A percentile compares a stretch with the other conserved stretches of the same genome.
phyloP scores from a whole-genome alignment of 2,329 filamentous ascomycete species.

The Cercospora zeina region DNA sequence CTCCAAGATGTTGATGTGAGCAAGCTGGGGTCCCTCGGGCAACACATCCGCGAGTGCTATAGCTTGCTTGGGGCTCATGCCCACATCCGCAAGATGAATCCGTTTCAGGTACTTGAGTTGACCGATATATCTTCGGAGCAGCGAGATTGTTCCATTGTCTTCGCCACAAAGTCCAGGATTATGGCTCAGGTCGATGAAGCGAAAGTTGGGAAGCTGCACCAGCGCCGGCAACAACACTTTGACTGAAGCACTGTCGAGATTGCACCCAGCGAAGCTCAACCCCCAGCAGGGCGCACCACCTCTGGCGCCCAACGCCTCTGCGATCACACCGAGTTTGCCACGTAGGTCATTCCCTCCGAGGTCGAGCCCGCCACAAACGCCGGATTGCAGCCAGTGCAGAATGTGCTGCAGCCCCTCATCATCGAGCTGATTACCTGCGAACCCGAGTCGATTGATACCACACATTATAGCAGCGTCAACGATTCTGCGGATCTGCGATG shows the following conservation, averaged over 20 bases:
- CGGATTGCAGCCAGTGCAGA: slow-evolving; percentile 70
- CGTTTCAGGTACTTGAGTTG: slow-evolving; percentile 75
- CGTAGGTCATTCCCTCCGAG: slow-evolving; percentile 77
- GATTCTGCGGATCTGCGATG: slow-evolving; percentile 70
- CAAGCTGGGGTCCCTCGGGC: slow-evolving; percentile 76
- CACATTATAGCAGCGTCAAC: slow-evolving; percentile 80
- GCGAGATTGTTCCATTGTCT: slow-evolving; percentile 39
- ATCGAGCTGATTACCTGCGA: slow-evolving; percentile 79
- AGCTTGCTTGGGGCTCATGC: slow-evolving; percentile 80
- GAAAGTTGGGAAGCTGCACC: slow-evolving; percentile 67
- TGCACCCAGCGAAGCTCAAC: slow-evolving; percentile 82
- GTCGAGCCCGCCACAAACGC: slow-evolving; percentile 83
- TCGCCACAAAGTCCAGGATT: slow-evolving; percentile 72
- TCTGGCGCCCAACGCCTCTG: slow-evolving; percentile 52
- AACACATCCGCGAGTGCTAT: slow-evolving; percentile 89
- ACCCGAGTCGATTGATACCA: slow-evolving; percentile 73
- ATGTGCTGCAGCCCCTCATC: slow-evolving; percentile 73
- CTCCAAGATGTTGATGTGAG: slow-evolving; percentile 82
- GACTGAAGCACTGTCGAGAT: slow-evolving; percentile 70
- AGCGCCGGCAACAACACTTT: slow-evolving; percentile 74
- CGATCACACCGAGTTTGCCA: slow-evolving; percentile 49
- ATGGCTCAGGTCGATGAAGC: slow-evolving; percentile 89
- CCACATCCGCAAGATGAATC: slow-evolving; percentile 81
- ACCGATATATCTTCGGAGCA: slow-evolving; percentile 81
- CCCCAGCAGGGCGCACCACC: slow-evolving; percentile 66